These are phyloP conservation scores for Papiliotrema fonsecae DNA, from an alignment of 1,284 basidiomycete genomes.

Conservation along the genomic window DNA sequence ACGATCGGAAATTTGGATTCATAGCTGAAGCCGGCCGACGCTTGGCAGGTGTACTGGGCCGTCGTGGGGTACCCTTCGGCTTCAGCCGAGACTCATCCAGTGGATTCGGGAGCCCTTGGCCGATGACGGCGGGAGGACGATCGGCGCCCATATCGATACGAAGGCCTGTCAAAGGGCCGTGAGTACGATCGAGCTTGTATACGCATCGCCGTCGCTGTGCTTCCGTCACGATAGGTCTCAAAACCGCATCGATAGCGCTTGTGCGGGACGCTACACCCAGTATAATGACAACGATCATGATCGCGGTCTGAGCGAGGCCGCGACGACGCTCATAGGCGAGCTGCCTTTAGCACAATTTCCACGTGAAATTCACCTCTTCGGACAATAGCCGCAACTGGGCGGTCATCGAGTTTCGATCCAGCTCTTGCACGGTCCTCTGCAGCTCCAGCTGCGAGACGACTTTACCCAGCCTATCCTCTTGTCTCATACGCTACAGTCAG, in stretches of 20 bases:
- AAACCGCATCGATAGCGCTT: slow-evolving; percentile 33
- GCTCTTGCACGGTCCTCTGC: slow-evolving; percentile 30
- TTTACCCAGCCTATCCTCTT: slow-evolving; percentile 38
- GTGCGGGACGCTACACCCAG: slow-evolving; percentile 31
- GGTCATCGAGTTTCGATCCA: slow-evolving; percentile 27
- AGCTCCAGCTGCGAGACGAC: slow-evolving; percentile 38
- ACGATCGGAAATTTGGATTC: neutral
- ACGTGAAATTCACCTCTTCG: slow-evolving; percentile 27
- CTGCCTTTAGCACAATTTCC: slow-evolving; percentile 5
- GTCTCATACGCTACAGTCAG: slow-evolving; percentile 29
- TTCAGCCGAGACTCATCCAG: neutral
- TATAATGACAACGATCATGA: slow-evolving; percentile 34
- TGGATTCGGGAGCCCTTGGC: slow-evolving; percentile 7
- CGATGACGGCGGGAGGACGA: slow-evolving; percentile 23
- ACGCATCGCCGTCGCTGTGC: slow-evolving; percentile 22
- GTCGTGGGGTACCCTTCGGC: neutral
- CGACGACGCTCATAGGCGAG: slow-evolving; percentile 40
- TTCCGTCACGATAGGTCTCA: slow-evolving; percentile 30
- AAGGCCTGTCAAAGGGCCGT: slow-evolving; percentile 34
- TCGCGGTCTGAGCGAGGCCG: slow-evolving; percentile 37
- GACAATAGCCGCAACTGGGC: slow-evolving; percentile 31
- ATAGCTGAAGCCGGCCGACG: neutral
- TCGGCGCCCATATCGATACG: slow-evolving; percentile 33
- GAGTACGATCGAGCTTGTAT: slow-evolving; percentile 8
- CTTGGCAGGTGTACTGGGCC: neutral